Conservation (phyloP, 2,329 filamentous ascomycete genomes). For the Fusarium siculi region DNA sequence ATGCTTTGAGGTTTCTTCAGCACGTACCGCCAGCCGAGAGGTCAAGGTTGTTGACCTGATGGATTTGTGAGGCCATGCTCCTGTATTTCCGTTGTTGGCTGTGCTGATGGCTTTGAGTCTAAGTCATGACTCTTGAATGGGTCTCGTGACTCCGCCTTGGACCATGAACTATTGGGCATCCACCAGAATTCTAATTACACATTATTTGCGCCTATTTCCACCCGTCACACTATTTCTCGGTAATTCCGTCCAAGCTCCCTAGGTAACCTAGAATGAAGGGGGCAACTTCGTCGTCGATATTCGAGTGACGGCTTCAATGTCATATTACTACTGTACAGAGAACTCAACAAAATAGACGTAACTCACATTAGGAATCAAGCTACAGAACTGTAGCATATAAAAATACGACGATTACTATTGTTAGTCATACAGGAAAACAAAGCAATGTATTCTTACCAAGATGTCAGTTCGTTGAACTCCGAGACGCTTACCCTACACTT, state of each 20-base stretch:
- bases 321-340: background rate
- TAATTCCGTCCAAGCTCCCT: background rate
- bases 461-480: background rate
- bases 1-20: slow-evolving; percentile 1
- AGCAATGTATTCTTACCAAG: background rate
- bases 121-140: background rate
- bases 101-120: background rate
- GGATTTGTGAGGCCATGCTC: background rate
- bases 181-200: background rate
- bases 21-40: background rate
- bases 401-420: background rate
- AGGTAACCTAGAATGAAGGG: too few species aligned
- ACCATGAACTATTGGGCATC: background rate
- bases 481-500: background rate
- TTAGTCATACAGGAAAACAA: background rate
- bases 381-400: too few species aligned
- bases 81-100: background rate
- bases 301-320: background rate
- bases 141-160: background rate
- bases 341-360: background rate
- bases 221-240: background rate
- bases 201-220: background rate
- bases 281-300: background rate
- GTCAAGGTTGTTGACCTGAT: background rate
- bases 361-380: too few species aligned